These are phyloP conservation scores for Candida mattraensis DNA, from an alignment of 805 yeast genomes.

Conservation along the genomic window DNA sequence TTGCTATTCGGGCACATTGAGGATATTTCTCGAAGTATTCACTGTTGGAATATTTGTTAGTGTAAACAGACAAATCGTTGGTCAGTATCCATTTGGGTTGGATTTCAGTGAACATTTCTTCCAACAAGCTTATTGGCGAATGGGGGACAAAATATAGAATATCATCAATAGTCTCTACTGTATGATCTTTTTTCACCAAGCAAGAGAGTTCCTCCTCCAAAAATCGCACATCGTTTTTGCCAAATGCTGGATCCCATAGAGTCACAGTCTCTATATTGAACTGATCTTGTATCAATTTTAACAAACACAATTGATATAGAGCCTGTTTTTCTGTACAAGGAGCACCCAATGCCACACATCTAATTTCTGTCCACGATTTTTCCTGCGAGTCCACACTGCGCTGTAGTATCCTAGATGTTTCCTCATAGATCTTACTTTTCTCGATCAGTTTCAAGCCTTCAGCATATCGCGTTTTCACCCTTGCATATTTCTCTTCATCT, in stretches of 20 bases:
- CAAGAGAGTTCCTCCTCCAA: slow-evolving; percentile 15
- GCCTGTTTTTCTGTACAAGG: slow-evolving; percentile 25
- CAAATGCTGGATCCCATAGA: slow-evolving; percentile 35
- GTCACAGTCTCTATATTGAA: slow-evolving; percentile 18
- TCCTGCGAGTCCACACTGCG: slow-evolving; percentile 1
- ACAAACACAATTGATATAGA: slow-evolving; percentile 29
- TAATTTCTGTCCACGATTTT: slow-evolving; percentile 12
- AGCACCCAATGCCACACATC: slow-evolving; percentile 35
- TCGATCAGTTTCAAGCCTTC: slow-evolving; percentile 7
- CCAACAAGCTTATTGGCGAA: slow-evolving; percentile 33
- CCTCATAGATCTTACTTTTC: slow-evolving; percentile 9
- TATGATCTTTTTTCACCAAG: slow-evolving; percentile 16
- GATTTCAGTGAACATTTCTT: slow-evolving; percentile 18
- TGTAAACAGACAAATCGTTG: slow-evolving; percentile 33
- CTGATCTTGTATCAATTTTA: slow-evolving; percentile 17
- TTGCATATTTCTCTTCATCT: no score
- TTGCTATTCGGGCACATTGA: slow-evolving; percentile 26
- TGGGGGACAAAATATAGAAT: slow-evolving; percentile 36
- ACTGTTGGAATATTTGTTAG: slow-evolving; percentile 24
- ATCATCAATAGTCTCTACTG: not conserved
- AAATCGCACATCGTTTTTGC: slow-evolving; percentile 21
- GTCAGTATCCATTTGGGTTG: slow-evolving; percentile 30
- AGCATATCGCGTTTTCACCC: no score
- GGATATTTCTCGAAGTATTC: slow-evolving; percentile 32
- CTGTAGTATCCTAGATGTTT: no score